Percentiles rank a stretch among this genome's conserved stretches.
phyloP scores from a whole-genome alignment of 2,329 filamentous ascomycete species.

The Truncatella angustata region DNA sequence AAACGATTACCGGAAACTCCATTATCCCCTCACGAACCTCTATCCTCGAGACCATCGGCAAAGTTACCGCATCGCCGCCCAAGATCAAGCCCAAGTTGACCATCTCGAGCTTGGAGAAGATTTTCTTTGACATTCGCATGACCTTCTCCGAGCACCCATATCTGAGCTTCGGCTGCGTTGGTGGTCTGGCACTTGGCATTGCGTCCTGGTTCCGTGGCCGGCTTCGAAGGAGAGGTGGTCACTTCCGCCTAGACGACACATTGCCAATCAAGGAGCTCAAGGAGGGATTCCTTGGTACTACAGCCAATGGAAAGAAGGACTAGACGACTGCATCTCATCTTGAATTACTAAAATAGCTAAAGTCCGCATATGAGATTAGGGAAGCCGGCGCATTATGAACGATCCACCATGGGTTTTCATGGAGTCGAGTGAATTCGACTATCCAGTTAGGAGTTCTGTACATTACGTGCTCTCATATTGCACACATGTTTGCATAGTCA shows the following conservation, averaged over 20 bases:
- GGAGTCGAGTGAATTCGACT: background rate
- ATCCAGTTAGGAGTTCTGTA: conserved; percentile 7
- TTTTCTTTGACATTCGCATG: conserved; percentile 65
- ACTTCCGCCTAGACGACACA: conserved; percentile 62
- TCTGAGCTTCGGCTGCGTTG: conserved; percentile 54
- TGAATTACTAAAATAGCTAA: background rate
- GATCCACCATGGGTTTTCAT: conserved; percentile 1
- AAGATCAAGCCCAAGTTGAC: conserved; percentile 76
- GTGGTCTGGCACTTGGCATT: conserved; percentile 53
- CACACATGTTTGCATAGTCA: conserved; percentile 6
- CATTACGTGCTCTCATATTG: conserved; percentile 5
- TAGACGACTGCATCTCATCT: conserved; percentile 22
- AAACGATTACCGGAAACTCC: conserved; percentile 80
- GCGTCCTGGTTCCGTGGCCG: conserved; percentile 55
- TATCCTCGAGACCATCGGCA: conserved; percentile 81
- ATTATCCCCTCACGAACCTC: conserved; percentile 88
- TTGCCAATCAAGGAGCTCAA: conserved; percentile 53
- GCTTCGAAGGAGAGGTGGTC: conserved; percentile 52
- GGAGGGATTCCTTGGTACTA: conserved; percentile 62
- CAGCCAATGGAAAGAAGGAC: conserved; percentile 50
- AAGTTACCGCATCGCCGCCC: conserved; percentile 66
- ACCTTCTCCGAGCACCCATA: conserved; percentile 59
- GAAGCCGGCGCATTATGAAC: conserved; percentile 5
- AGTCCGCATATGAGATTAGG: conserved; percentile 6
- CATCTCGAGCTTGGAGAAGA: conserved; percentile 67